phyloP scores from a whole-genome alignment of 306 rosid genomes.

The Inga leiocalycina region DNA sequence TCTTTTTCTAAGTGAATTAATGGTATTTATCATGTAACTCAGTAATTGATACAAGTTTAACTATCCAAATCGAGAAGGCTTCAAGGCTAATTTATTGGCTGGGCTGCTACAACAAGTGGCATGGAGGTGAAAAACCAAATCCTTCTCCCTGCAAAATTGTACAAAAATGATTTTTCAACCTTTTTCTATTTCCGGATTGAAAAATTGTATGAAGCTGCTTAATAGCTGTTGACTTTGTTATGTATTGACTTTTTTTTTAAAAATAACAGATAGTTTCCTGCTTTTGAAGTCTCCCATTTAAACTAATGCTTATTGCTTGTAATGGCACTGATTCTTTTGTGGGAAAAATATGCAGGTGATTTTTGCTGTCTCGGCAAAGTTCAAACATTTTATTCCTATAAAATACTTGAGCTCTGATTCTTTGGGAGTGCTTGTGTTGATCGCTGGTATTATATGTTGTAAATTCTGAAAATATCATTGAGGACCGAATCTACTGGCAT shows the following conservation, averaged over 20 bases:
- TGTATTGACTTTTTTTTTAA: not conserved
- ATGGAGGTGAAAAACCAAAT: conserved; percentile 18
- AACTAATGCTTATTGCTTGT: not conserved
- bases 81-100: conserved; percentile 4
- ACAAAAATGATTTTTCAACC: conserved; percentile 3
- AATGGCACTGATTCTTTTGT: conserved; percentile 10
- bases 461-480: not conserved
- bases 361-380: conserved; percentile 15
- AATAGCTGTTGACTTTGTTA: conserved; percentile 4
- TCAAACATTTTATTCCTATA: conserved; percentile 23
- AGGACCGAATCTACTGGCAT: conserved; percentile 13
- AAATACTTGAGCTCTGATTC: conserved; percentile 54
- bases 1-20: not conserved
- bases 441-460: conserved; percentile 41
- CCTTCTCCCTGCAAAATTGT: not conserved
- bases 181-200: conserved; percentile 15
- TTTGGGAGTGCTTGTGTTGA: conserved; percentile 52
- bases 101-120: conserved; percentile 3
- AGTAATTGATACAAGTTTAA: conserved; percentile 7
- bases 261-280: too few relatives aligned
- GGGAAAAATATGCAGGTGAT: not conserved
- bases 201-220: conserved; percentile 2
- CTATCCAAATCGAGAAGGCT: conserved; percentile 20
- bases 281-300: not conserved
- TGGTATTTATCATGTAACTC: not conserved